A percentile compares a stretch with the other conserved stretches of the same genome.
Conservation (phyloP, 768 basidiomycete species). For the Boletus sp. region DNA sequence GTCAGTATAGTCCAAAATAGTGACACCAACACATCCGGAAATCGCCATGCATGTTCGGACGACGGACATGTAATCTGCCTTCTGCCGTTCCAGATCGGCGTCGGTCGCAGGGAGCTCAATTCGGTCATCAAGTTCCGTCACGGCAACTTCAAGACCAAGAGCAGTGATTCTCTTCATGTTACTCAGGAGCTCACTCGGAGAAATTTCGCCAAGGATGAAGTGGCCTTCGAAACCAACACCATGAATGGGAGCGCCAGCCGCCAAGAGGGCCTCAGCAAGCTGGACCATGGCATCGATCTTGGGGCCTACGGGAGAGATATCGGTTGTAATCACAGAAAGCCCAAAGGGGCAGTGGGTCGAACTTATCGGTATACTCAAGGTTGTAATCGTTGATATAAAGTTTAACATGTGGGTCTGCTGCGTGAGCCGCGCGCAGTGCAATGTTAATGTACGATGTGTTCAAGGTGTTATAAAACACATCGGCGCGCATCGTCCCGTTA, state of each 20-base stretch:
- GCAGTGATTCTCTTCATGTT: conserved; percentile 52
- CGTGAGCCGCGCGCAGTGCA: conserved; percentile 40
- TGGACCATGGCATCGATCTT: conserved; percentile 49
- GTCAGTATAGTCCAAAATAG: conserved; percentile 43
- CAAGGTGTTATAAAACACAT: conserved; percentile 52
- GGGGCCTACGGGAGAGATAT: background rate
- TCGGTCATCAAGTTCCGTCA: conserved; percentile 67
- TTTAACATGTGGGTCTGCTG: conserved; percentile 31
- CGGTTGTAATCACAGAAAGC: background rate
- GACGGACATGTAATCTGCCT: conserved; percentile 54
- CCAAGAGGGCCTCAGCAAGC: conserved; percentile 47
- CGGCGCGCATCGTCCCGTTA: conserved; percentile 51
- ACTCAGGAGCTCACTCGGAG: conserved; percentile 40
- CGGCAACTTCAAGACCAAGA: conserved; percentile 63
- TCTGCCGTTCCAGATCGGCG: conserved; percentile 50
- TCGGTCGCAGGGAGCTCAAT: conserved; percentile 49
- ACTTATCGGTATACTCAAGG: conserved; percentile 24
- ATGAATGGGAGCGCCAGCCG: conserved; percentile 50
- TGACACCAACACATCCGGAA: conserved; percentile 35
- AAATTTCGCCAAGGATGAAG: conserved; percentile 56
- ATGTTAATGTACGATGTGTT: conserved; percentile 47
- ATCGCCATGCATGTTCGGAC: conserved; percentile 50
- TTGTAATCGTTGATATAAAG: conserved; percentile 34
- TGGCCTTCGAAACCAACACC: conserved; percentile 62
- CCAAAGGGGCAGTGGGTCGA: background rate